Evolutionary conservation across 768 basidiomycete genomes (phyloP), one percentile per base, ranked within the genome.

Genomic region (Botryobasidium botryosum): DNA sequence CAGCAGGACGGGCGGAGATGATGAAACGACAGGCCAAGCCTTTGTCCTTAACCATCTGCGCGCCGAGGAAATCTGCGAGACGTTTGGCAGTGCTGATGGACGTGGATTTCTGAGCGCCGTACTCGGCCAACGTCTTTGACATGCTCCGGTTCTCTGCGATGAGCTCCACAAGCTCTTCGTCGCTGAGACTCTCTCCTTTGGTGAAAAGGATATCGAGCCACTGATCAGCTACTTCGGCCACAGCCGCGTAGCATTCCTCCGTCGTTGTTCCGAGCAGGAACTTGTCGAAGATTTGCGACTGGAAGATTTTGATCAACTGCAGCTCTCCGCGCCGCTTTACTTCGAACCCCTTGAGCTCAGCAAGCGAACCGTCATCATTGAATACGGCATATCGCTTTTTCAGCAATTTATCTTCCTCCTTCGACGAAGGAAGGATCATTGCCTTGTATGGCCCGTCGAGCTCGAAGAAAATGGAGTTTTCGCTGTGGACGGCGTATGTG

Each of bases 321-420:
- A 97, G 69, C 59, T 99, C 94, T 29, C 91, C 94, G 45, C 94
- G 76, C 45, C 94, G 80, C 62, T 99, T 99, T 52, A 97, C 88
- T 60, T 97, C 94, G 64, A 99, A 99, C 0, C 94, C 94, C 59
- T 99, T 97, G 59, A 99, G 66, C 60, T 99, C 94, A 6, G 94
- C 94, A n/a, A 99, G 71, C 13, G 81, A 81, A 1, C 92, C 91
- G 54, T 99, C 92, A 50, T 91, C 87, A 54, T 97, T 92, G 66
- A 97, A 97, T 6, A 99, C 94, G 5, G 94, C 94, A 55, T 97
- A 99, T 40, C 94, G 82, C 62, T 99, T 99, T 68, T 99, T 99
- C 54, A 99, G 64, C 45, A 99, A 60, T 58, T 97, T 99, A 60
- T 97, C 94, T 61, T 99, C 94, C 62, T 99, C 94, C 59, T 99